These are phyloP conservation scores for Podila epigama DNA, from an alignment of 192 early-diverging fungal species.

Conservation along the genomic window DNA sequence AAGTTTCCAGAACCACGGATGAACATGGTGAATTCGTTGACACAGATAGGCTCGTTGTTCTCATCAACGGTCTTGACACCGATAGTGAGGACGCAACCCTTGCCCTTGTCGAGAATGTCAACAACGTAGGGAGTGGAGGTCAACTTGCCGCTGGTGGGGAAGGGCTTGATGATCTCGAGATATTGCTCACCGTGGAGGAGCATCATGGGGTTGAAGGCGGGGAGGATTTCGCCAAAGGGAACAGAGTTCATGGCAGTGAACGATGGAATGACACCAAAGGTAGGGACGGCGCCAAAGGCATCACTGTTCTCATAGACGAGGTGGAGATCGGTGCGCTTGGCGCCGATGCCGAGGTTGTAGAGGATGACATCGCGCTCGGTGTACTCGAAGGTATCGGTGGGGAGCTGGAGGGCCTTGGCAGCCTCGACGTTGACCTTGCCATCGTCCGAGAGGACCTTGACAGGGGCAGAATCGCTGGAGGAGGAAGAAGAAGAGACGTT, in stretches of 20 bases:
- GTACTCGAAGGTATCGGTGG: slow-evolving; percentile 72
- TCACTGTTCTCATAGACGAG: slow-evolving; percentile 94
- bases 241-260: slow-evolving; percentile 74
- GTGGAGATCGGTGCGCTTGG: slow-evolving; percentile 82
- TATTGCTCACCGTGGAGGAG: slow-evolving; percentile 99
- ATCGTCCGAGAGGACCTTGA: slow-evolving; percentile 42
- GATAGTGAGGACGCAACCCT: slow-evolving; percentile 82
- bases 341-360: slow-evolving; percentile 95
- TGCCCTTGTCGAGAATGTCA: slow-evolving; percentile 98
- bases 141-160: slow-evolving; percentile 86
- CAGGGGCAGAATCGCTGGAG: slow-evolving; percentile 41
- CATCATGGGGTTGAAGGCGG: slow-evolving; percentile 93
- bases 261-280: slow-evolving; percentile 89
- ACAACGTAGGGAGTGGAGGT: slow-evolving; percentile 79
- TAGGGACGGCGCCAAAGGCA: slow-evolving; percentile 87
- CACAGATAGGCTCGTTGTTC: slow-evolving; percentile 75
- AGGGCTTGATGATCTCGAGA: slow-evolving; percentile 83
- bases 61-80: slow-evolving; percentile 85
- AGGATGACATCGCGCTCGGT: slow-evolving; percentile 90
- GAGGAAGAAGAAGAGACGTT: slow-evolving; percentile 66
- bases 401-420: slow-evolving; percentile 64
- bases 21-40: slow-evolving; percentile 93
- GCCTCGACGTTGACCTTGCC: slow-evolving; percentile 68
- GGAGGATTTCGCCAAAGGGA: slow-evolving; percentile 75
- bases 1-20: slow-evolving; percentile 93